Evolutionary conservation across 352 stramenopile species (phyloP).

Genomic region (Phytophthora pisi): DNA sequence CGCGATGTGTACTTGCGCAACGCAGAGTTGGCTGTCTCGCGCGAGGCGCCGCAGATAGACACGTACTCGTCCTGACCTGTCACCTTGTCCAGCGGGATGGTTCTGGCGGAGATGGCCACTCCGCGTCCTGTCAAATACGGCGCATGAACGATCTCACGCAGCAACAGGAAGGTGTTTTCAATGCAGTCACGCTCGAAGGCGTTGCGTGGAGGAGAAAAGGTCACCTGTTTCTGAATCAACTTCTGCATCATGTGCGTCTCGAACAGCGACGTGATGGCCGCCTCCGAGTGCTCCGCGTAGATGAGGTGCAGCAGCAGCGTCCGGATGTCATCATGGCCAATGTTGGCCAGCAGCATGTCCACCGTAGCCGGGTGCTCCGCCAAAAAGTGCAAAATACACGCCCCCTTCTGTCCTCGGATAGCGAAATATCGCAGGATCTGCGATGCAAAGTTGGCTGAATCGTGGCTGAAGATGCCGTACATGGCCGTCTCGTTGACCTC

Average conservation of each 20-base stretch:
- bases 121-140: slow-evolving; percentile 83
- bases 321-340: slow-evolving; percentile 83
- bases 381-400: slow-evolving; percentile 80
- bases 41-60: slow-evolving; percentile 82
- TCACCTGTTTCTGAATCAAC: slow-evolving; percentile 80
- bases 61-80: slow-evolving; percentile 89
- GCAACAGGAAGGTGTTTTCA: slow-evolving; percentile 81
- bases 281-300: slow-evolving; percentile 86
- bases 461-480: slow-evolving; percentile 77
- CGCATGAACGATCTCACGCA: slow-evolving; percentile 83
- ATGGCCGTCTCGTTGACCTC: slow-evolving; percentile 50
- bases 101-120: slow-evolving; percentile 87
- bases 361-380: slow-evolving; percentile 57
- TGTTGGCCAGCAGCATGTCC: slow-evolving; percentile 79
- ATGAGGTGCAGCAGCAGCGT: slow-evolving; percentile 79
- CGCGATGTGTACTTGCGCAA: slow-evolving; percentile 87
- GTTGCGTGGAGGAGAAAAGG: slow-evolving; percentile 71
- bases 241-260: slow-evolving; percentile 74
- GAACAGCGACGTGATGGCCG: slow-evolving; percentile 73
- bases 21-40: slow-evolving; percentile 82
- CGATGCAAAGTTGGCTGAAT: slow-evolving; percentile 80
- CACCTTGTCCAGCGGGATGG: slow-evolving; percentile 84
- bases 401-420: slow-evolving; percentile 75
- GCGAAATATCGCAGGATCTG: slow-evolving; percentile 86
- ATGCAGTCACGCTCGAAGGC: slow-evolving; percentile 76